Evolutionary conservation across 352 stramenopile genomes (phyloP), one percentile per base, ranked within the genome.

Genomic region (Thalassiosira allenii): DNA sequence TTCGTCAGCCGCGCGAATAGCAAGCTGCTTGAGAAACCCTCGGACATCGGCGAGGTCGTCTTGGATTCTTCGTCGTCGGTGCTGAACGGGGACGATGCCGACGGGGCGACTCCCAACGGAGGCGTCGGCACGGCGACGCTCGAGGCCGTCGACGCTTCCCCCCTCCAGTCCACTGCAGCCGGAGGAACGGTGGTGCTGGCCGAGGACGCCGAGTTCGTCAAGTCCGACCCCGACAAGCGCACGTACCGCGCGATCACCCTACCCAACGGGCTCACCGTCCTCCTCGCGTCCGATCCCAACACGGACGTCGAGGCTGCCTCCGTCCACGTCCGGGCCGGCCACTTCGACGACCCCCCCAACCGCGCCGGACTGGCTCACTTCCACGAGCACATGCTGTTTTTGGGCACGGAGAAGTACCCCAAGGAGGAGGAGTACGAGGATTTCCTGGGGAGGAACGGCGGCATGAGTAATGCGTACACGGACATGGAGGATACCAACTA

Each of bases 321-420:
- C 0, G 72, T 93, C 2, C 87, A 94, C 61, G 85, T 95, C 1
- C 75, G 89, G 43, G 88, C 85, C 22, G 91, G 91, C 9, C 91
- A 95, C 63, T 93, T 94, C 76, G 82, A 92, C 62, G 91, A 95
- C 75, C 87, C 86, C 0, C 17, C 58, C 23, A 54, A 84, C 53
- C 69, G 88, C 57, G 61, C 89, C 1, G 91, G 91, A 22, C 66
- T 93, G 6, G 83, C 86, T 11, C 88, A 93, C 53, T 92, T 93
- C 64, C 79, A 92, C 41, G 96, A 99, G 87, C 88, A 92, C 56
- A 98, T 99, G 96, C 89, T 99, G 8, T 99, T 99, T 80, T 85
- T 99, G 3, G 97, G 97, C 3, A 99, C 97, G 17, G 71, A 92
- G 51, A 98, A 99, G 81, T 99, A 98, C 86, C 97, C 97, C 2